Conservation (phyloP, 805 yeast species). For the Yarrowia keelungensis region DNA sequence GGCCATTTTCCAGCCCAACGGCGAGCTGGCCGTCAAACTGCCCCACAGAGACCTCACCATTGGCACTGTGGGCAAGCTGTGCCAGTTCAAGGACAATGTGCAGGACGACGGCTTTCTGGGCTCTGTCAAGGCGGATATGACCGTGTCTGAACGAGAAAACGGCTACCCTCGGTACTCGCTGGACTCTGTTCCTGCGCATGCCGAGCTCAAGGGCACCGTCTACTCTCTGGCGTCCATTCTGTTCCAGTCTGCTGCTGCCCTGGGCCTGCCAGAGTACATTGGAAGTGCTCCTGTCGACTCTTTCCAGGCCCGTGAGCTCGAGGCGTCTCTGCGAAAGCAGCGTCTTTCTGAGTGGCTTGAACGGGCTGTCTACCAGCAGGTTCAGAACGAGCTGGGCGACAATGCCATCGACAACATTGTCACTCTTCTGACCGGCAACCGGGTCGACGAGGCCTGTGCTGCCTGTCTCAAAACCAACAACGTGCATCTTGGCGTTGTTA, state of each 20-base stretch:
- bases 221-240: slow-evolving; percentile 25
- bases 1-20: slow-evolving; percentile 20
- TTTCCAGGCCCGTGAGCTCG: neutral
- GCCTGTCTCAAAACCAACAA: slow-evolving; percentile 67
- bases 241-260: slow-evolving; percentile 3
- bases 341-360: slow-evolving; percentile 13
- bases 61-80: neutral
- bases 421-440: slow-evolving; percentile 56
- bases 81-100: neutral
- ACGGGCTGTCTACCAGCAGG: neutral
- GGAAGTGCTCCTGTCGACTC: slow-evolving; percentile 3
- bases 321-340: slow-evolving; percentile 7
- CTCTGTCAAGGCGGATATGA: slow-evolving; percentile 12
- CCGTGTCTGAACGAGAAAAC: slow-evolving; percentile 8
- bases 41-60: neutral
- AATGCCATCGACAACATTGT: slow-evolving; percentile 56
- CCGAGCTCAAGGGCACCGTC: slow-evolving; percentile 17
- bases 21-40: slow-evolving; percentile 11
- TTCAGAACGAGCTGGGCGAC: slow-evolving; percentile 44
- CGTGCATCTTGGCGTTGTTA: slow-evolving; percentile 70
- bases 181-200: slow-evolving; percentile 3
- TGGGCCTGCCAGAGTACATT: slow-evolving; percentile 14
- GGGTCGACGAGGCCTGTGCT: slow-evolving; percentile 66
- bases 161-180: slow-evolving; percentile 33
- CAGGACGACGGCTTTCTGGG: slow-evolving; percentile 18